Conservation (phyloP, 768 basidiomycete species). For the Chalciporus pseudorubinellus region DNA sequence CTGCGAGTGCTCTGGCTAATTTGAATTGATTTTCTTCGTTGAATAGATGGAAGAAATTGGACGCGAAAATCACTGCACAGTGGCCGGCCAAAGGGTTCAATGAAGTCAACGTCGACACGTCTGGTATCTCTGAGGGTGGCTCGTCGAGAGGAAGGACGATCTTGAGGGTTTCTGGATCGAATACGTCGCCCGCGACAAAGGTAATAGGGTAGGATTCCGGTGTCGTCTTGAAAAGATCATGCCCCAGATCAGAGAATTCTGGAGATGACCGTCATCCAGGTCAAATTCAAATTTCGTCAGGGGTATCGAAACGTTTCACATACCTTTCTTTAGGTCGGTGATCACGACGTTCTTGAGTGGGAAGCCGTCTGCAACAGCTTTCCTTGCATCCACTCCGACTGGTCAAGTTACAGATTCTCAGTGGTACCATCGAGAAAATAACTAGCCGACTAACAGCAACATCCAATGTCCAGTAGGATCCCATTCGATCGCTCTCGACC, state of each 20-base stretch:
- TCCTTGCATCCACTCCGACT: constrained; percentile 38
- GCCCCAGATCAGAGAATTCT: constrained; percentile 61
- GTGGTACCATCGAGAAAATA: background rate
- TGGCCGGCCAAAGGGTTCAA: constrained; percentile 48
- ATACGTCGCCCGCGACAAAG: constrained; percentile 55
- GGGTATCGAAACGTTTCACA: background rate
- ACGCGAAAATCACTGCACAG: constrained; percentile 49
- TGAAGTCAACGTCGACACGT: constrained; percentile 36
- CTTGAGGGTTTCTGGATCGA: constrained; percentile 44
- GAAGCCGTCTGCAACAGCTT: constrained; percentile 42
- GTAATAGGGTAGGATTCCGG: constrained; percentile 48
- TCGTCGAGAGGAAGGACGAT: constrained; percentile 31
- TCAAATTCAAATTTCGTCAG: background rate
- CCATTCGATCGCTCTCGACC: constrained; percentile 35
- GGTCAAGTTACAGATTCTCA: background rate
- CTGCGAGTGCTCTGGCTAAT: constrained; percentile 29
- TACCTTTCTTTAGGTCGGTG: constrained; percentile 40
- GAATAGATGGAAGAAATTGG: constrained; percentile 46
- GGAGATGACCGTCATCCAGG: background rate
- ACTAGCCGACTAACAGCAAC: constrained; percentile 36
- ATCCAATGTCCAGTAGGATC: constrained; percentile 45
- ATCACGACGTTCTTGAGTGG: constrained; percentile 39
- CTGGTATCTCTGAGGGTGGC: constrained; percentile 25
- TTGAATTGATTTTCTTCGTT: constrained; percentile 26
- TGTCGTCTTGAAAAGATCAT: constrained; percentile 57